A percentile compares a stretch with the other conserved stretches of the same genome.
phyloP scores from a whole-genome alignment of 768 basidiomycete genomes.

The Mycena epipterygia region DNA sequence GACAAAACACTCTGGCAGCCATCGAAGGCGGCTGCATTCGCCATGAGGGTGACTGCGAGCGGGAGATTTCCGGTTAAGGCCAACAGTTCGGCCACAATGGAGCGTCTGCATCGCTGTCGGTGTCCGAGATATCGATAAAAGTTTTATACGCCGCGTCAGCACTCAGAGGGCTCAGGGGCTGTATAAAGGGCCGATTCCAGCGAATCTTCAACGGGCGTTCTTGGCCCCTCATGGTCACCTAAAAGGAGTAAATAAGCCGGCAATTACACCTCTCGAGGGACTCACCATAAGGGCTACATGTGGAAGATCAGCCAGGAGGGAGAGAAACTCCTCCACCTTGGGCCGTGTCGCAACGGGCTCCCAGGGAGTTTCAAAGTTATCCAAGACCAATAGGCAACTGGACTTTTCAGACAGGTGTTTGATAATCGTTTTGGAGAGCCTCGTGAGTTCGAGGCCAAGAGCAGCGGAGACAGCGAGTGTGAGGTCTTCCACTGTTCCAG shows the following conservation, averaged over 20 bases:
- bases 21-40: too few relatives aligned
- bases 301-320: not conserved
- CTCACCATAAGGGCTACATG: conserved; percentile 16
- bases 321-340: conserved; percentile 12
- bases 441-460: not conserved
- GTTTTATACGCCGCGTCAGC: too few relatives aligned
- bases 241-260: not conserved
- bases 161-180: too few relatives aligned
- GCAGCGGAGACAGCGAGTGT: not conserved
- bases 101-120: too few relatives aligned
- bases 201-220: conserved; percentile 6
- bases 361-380: not conserved
- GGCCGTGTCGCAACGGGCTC: not conserved
- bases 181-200: not conserved
- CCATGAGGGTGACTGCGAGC: not conserved
- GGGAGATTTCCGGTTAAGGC: not conserved
- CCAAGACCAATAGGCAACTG: conserved; percentile 1
- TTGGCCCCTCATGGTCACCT: not conserved
- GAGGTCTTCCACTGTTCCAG: not conserved
- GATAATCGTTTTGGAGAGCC: not conserved
- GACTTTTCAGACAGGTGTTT: not conserved
- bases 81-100: too few relatives aligned
- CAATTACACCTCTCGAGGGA: not conserved
- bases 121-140: too few relatives aligned
- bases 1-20: too few relatives aligned